These are phyloP conservation scores for Aspergillus homomorphus DNA, from an alignment of 495 filamentous ascomycete species.

Conservation along the genomic window DNA sequence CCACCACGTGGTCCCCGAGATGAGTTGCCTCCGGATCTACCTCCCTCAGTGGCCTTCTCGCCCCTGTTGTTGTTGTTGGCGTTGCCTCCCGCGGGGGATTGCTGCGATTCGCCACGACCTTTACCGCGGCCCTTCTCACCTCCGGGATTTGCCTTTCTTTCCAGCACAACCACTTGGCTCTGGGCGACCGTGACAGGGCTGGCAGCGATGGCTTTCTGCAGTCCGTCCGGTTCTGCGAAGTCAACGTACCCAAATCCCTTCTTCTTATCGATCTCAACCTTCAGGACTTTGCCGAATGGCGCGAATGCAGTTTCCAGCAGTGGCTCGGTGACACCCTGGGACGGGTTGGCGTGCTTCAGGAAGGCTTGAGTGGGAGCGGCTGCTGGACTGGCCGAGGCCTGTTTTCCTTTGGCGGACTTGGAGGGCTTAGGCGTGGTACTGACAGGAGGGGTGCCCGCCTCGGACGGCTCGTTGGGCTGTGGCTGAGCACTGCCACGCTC, in stretches of 20 bases:
- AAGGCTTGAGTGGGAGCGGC: slow-evolving; percentile 76
- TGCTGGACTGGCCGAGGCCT: slow-evolving; percentile 28
- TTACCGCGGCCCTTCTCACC: slow-evolving; percentile 42
- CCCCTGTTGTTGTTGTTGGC: slow-evolving; percentile 13
- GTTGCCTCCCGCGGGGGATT: slow-evolving; percentile 7
- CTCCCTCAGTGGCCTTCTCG: slow-evolving; percentile 32
- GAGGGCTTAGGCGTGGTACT: slow-evolving; percentile 29
- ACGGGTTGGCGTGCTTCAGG: slow-evolving; percentile 87
- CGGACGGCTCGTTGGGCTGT: slow-evolving; percentile 30
- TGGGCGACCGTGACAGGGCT: slow-evolving; percentile 79
- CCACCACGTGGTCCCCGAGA: slow-evolving; percentile 41
- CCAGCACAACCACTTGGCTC: slow-evolving; percentile 80
- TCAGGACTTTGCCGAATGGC: slow-evolving; percentile 64
- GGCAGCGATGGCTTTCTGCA: slow-evolving; percentile 75
- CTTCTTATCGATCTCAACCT: slow-evolving; percentile 85
- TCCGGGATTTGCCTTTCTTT: slow-evolving; percentile 60
- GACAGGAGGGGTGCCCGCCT: slow-evolving; percentile 26
- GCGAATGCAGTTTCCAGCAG: slow-evolving; percentile 69
- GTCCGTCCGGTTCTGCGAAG: slow-evolving; percentile 65
- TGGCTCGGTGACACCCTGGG: slow-evolving; percentile 83
- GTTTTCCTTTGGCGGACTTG: slow-evolving; percentile 36
- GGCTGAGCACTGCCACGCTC: slow-evolving; percentile 17
- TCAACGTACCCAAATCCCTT: slow-evolving; percentile 92
- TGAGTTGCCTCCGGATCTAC: slow-evolving; percentile 34
- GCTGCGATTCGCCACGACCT: slow-evolving; percentile 36